Evolutionary conservation across 2,329 filamentous ascomycete species (phyloP), one percentile per base, ranked within the genome.

Genomic region (Ophiocordyceps camponoti-rufipedis): DNA sequence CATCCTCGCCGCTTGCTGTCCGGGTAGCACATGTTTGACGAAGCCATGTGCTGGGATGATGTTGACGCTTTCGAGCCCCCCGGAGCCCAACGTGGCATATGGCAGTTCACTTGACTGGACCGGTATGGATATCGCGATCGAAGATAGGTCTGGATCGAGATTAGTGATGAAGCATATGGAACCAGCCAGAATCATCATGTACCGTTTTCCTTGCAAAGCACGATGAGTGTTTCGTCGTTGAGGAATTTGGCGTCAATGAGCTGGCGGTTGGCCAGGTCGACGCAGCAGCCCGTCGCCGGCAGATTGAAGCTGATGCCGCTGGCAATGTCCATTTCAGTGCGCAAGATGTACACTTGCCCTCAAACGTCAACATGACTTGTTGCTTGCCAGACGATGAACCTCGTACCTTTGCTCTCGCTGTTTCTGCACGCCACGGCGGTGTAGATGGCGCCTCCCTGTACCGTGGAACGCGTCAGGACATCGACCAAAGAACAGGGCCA

Each of bases 171-270:
- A 31, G 42, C 11, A 23, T 2, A 11, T n/a, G 8, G 16, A 13
- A 9, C 23, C 12, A 28, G 10, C 10, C 14, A 31, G 23, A 28
- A 12, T 18, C 23, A 19, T 9, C 18, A 49, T 52, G 40, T 54
- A 67, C 70, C 64, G 53, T 55, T 23, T 45, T 51, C 41, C 57
- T 55, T 60, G 71, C 73, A 60, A 2, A 87, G 68, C 1, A 84
- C 52, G 45, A 86, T 66, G 2, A 87, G 57, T 0, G 64, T 68
- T 12, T 68, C 60, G 46, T 82, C 74, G 52, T 81, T 70, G 41
- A 84, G 68, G 54, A 87, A 85, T 55, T 80, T 79, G 13, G 82
- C 58, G 55, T 86, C 80, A 18, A 75, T 58, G 14, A 80, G 60
- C n/a, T 58, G 62, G 11, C 62, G 62, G 6, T 61, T 54, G 1